A percentile compares a stretch with the other conserved stretches of the same genome.
phyloP scores from a whole-genome alignment of 1,284 basidiomycete species.

The Porogramme epimiltina region DNA sequence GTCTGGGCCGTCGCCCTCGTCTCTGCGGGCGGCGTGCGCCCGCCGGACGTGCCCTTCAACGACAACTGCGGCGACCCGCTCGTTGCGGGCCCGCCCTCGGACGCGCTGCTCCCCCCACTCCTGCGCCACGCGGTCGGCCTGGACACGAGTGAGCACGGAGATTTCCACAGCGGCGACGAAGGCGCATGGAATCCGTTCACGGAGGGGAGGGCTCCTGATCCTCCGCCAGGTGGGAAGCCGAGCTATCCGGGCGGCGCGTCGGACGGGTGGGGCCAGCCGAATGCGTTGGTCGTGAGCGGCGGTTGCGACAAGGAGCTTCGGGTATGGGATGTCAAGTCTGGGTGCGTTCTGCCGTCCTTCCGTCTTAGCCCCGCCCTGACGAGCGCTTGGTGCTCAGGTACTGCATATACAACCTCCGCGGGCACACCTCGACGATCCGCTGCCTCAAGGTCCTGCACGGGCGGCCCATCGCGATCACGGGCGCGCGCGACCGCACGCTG shows the following conservation, averaged over 20 bases:
- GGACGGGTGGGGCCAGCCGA: conserved; percentile 65
- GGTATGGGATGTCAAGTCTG: conserved; percentile 90
- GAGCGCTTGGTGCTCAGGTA: conserved; percentile 44
- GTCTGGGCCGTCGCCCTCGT: conserved; percentile 92
- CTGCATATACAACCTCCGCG: conserved; percentile 80
- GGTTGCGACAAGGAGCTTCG: conserved; percentile 90
- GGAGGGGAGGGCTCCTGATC: conserved; percentile 21
- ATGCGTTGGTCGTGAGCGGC: conserved; percentile 84
- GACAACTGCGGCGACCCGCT: conserved; percentile 23
- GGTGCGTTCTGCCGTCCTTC: conserved; percentile 43
- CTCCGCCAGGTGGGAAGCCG: conserved; percentile 37
- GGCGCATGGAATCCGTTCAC: conserved; percentile 13
- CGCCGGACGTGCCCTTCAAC: conserved; percentile 10
- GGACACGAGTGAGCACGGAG: conserved; percentile 18
- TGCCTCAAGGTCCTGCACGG: conserved; percentile 89
- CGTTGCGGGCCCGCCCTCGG: conserved; percentile 20
- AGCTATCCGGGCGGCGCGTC: conserved; percentile 70
- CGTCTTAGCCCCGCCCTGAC: not conserved
- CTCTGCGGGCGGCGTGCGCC: conserved; percentile 32
- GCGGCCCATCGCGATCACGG: conserved; percentile 87
- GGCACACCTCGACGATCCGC: conserved; percentile 91
- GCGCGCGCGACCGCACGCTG: conserved; percentile 85
- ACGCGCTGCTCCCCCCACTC: conserved; percentile 31
- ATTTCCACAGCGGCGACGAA: conserved; percentile 8
- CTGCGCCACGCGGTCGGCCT: conserved; percentile 38